phyloP scores from a whole-genome alignment of 495 filamentous ascomycete species.

The Coniosporium apollinis region DNA sequence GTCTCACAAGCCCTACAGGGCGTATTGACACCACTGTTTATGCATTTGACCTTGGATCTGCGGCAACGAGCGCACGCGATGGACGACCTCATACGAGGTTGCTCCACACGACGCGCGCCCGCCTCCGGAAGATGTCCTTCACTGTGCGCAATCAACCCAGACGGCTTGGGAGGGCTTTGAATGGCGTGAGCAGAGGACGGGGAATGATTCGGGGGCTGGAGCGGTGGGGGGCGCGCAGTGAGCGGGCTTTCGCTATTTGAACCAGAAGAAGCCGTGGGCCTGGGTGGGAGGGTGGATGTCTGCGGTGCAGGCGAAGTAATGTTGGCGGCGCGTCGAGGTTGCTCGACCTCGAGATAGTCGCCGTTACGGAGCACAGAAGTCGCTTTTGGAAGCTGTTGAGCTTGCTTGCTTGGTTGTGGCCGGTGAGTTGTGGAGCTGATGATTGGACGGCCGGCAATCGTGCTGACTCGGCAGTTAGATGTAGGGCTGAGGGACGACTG shows the following conservation, averaged over 20 bases:
- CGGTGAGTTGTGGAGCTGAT: no score
- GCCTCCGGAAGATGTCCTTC: neutral
- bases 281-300: neutral
- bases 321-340: neutral
- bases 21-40: slow-evolving; percentile 58
- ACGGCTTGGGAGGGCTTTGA: neutral
- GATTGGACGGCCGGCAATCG: no score
- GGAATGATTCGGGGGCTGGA: neutral
- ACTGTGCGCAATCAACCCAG: neutral
- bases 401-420: no score
- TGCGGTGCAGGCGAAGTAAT: neutral
- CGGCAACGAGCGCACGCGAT: slow-evolving; percentile 68
- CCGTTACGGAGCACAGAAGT: no score
- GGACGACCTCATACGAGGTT: slow-evolving; percentile 47
- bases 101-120: neutral
- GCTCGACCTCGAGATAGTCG: no score
- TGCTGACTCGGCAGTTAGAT: no score
- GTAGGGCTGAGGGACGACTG: no score
- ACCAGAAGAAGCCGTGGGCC: neutral
- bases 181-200: neutral
- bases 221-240: neutral
- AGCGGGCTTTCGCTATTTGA: neutral
- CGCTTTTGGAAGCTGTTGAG: no score
- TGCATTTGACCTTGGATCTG: slow-evolving; percentile 69
- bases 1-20: slow-evolving; percentile 65